Evolutionary conservation across 164 flowering plant genomes (phyloP).

Genomic region (Chimonanthus salicifolius): DNA sequence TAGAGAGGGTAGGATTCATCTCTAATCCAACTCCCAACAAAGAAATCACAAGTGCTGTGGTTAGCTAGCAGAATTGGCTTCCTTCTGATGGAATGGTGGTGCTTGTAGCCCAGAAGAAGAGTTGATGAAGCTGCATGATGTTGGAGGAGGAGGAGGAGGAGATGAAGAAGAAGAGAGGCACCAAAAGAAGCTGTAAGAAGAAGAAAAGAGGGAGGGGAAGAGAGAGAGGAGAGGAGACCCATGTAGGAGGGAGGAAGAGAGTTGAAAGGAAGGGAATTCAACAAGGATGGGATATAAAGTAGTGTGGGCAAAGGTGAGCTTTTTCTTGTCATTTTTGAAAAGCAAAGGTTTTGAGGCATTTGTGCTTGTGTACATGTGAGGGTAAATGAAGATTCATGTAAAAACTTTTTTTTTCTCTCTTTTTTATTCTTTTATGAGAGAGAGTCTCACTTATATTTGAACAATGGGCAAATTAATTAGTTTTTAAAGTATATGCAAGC

Average conservation of each 20-base stretch:
- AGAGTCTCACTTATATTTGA: too few relatives aligned
- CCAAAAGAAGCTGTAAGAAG: neutral
- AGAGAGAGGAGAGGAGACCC: neutral
- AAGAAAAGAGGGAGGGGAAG: slow-evolving; percentile 2
- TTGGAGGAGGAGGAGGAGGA: slow-evolving; percentile 12
- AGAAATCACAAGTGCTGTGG: slow-evolving; percentile 49
- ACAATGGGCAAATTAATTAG: too few relatives aligned
- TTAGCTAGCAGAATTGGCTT: slow-evolving; percentile 36
- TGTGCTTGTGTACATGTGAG: slow-evolving; percentile 7
- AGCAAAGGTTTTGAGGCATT: neutral
- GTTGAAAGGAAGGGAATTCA: neutral
- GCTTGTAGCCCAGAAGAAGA: slow-evolving; percentile 22
- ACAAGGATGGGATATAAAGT: neutral
- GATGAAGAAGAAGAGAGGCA: slow-evolving; percentile 1
- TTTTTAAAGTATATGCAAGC: too few relatives aligned
- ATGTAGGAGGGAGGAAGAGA: slow-evolving; percentile 1
- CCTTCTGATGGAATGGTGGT: slow-evolving; percentile 12
- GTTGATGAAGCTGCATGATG: slow-evolving; percentile 28
- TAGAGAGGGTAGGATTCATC: slow-evolving; percentile 66
- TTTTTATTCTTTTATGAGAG: too few relatives aligned
- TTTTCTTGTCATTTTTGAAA: too few relatives aligned
- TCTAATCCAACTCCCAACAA: slow-evolving; percentile 64
- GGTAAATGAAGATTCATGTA: slow-evolving; percentile 7
- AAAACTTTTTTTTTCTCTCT: too few relatives aligned
- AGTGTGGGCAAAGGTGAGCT: neutral